Evolutionary conservation across 352 stramenopile genomes (phyloP).

Genomic region (Globisporangium nagaii): DNA sequence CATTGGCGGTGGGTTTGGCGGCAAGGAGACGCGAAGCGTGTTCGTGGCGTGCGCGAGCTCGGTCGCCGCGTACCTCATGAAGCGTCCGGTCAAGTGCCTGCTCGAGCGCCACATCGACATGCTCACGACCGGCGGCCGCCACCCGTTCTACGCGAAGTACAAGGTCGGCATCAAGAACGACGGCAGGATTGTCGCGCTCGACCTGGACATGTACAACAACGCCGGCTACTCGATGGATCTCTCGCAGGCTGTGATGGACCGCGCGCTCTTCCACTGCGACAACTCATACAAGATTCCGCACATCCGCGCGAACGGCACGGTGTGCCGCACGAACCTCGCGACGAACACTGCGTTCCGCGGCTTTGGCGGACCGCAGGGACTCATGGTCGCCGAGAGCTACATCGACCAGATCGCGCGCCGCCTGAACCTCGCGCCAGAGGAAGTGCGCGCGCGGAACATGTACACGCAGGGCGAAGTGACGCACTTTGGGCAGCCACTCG

Average conservation of each 20-base stretch:
- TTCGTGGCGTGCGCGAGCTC: constrained; percentile 91
- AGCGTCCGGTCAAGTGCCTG: constrained; percentile 87
- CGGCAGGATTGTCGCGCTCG: constrained; percentile 85
- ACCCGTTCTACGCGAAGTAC: constrained; percentile 95
- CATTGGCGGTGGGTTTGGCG: constrained; percentile 95
- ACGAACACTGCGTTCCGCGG: constrained; percentile 95
- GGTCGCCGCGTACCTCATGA: constrained; percentile 85
- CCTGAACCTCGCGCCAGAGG: constrained; percentile 62
- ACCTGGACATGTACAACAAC: constrained; percentile 94
- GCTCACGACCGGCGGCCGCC: constrained; percentile 88
- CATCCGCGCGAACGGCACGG: constrained; percentile 79
- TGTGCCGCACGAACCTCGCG: constrained; percentile 93
- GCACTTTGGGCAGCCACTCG: constrained; percentile 91
- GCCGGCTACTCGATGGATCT: constrained; percentile 94
- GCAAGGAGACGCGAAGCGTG: constrained; percentile 92
- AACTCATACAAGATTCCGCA: constrained; percentile 93
- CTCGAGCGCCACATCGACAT: constrained; percentile 95
- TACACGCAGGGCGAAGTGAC: constrained; percentile 87
- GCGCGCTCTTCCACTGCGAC: constrained; percentile 95
- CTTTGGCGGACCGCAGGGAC: constrained; percentile 93
- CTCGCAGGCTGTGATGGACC: constrained; percentile 91
- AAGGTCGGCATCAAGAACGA: constrained; percentile 80
- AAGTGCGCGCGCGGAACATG: constrained; percentile 88
- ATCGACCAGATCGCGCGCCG: constrained; percentile 93
- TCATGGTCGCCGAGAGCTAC: constrained; percentile 90